Percentiles rank a stretch among this genome's conserved stretches.
Evolutionary conservation across 164 flowering plant species (phyloP).

Genomic region (Stephania yunnanensis): DNA sequence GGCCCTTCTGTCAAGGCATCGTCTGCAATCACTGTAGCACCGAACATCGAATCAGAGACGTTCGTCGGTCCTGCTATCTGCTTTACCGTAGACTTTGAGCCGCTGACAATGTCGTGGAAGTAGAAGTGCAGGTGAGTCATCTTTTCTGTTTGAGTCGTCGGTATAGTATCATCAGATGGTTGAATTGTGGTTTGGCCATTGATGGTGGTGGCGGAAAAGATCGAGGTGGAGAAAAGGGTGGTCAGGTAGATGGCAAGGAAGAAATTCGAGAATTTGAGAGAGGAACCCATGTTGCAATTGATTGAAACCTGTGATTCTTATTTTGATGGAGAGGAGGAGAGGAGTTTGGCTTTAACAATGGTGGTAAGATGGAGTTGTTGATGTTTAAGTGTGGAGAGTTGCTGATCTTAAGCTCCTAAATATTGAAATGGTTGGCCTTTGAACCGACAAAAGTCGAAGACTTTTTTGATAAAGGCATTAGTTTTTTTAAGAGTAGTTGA

Average conservation of each 20-base stretch:
- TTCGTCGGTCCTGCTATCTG: slow-evolving; percentile 22
- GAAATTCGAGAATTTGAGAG: not conserved
- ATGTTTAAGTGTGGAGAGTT: not conserved
- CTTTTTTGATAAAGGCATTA: not conserved
- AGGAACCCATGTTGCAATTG: slow-evolving; percentile 5
- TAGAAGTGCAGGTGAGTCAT: slow-evolving; percentile 43
- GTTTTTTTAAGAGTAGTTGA: not conserved
- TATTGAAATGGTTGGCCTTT: not conserved
- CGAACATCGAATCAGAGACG: slow-evolving; percentile 19
- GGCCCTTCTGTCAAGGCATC: slow-evolving; percentile 35
- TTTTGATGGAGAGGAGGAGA: not conserved
- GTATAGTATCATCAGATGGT: not conserved
- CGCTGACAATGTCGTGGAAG: slow-evolving; percentile 48
- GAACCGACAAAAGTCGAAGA: not conserved
- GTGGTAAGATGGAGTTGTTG: slow-evolving; percentile 3
- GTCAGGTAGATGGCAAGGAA: not conserved
- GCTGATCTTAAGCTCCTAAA: not conserved
- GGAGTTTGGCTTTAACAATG: not conserved
- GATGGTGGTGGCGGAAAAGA: not conserved
- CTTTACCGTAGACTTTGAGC: slow-evolving; percentile 34
- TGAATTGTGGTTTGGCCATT: not conserved
- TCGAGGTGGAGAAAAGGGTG: slow-evolving; percentile 3
- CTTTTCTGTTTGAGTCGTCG: slow-evolving; percentile 22
- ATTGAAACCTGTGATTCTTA: not conserved
- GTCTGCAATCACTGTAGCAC: slow-evolving; percentile 34